Evolutionary conservation across 192 early-diverging fungal genomes (phyloP), one percentile per base, ranked within the genome.

Genomic region (Coemansia sp.): DNA sequence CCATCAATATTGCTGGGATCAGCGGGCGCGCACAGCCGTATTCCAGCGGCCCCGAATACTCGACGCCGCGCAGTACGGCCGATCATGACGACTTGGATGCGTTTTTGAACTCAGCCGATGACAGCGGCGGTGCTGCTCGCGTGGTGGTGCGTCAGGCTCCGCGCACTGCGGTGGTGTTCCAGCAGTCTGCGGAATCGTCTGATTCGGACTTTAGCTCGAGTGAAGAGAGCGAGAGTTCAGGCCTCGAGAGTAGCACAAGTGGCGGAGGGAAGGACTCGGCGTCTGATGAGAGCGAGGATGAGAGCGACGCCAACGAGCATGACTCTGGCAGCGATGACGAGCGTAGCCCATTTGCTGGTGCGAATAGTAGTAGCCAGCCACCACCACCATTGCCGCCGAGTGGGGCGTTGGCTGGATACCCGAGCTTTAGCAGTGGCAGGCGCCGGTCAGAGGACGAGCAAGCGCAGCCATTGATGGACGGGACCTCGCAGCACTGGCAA

Each of bases 401-500:
- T 10, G 35, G 19, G 19, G 0, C 56, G 1, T 35, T 20, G 10
- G n/a, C 19, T 2, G 43, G 17, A 3, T 20, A 20, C 29, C 6
- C 22, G 1, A 22, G 35, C 32, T 46, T 43, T 43, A 20, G 27
- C n/a, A n/a, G n/a, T 19, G 32, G 20, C 27, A 6, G 59, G 6
- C 59, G 43, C 17, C 3, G 59, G n/a, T 42, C 62, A 15, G 62
- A 61, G 46, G 40, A 51, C 11, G 58, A 43, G 53, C 64, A 68
- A 15, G 40, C 41, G 36, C 64, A 59, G 24, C 63, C 71, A 19
- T 46, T 73, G 41, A 61, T 82, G 20, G 79, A 82, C 6, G 73
- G 60, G 35, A 76, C 79, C n/a, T 72, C 79, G 25, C 68, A 70
- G 64, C 66, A 76, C 67, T 82, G 79, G 79, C 79, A 82, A 38